Conservation (phyloP, 2,329 filamentous ascomycete genomes). For the Fusarium fujikuroi region DNA sequence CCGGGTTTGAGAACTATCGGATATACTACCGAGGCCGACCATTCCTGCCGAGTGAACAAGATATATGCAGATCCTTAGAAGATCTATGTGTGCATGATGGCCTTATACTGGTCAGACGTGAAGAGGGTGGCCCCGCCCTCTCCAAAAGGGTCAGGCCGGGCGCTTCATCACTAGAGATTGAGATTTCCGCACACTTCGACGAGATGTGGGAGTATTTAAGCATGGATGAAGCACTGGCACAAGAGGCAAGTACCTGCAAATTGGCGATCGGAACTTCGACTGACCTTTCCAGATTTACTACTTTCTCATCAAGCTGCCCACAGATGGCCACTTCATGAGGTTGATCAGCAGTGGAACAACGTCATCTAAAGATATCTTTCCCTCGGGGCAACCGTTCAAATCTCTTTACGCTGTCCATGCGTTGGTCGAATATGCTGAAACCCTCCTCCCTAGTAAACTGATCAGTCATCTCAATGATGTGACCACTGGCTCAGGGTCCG, state of each 20-base stretch:
- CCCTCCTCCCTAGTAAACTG: conserved; percentile 47
- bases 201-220: conserved; percentile 85
- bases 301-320: conserved; percentile 77
- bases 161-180: conserved; percentile 75
- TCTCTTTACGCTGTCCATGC: conserved; percentile 78
- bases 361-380: conserved; percentile 73
- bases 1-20: conserved; percentile 80
- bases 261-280: conserved; percentile 1
- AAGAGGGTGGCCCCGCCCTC: conserved; percentile 58
- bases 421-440: conserved; percentile 69
- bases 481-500: conserved; percentile 22
- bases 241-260: conserved; percentile 62
- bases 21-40: conserved; percentile 76
- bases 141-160: conserved; percentile 60
- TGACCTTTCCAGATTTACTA: conserved; percentile 67
- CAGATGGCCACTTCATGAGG: conserved; percentile 69
- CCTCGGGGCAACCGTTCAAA: conserved; percentile 75
- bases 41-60: conserved; percentile 69
- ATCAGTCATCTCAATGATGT: background rate
- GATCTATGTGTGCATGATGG: conserved; percentile 75
- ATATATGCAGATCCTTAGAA: conserved; percentile 70
- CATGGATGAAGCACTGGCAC: conserved; percentile 75
- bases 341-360: conserved; percentile 65
- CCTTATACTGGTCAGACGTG: conserved; percentile 72
- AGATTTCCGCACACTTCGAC: conserved; percentile 84